Evolutionary conservation across 139 green algal genomes (phyloP).

Genomic region (Chlorella ohadii): DNA sequence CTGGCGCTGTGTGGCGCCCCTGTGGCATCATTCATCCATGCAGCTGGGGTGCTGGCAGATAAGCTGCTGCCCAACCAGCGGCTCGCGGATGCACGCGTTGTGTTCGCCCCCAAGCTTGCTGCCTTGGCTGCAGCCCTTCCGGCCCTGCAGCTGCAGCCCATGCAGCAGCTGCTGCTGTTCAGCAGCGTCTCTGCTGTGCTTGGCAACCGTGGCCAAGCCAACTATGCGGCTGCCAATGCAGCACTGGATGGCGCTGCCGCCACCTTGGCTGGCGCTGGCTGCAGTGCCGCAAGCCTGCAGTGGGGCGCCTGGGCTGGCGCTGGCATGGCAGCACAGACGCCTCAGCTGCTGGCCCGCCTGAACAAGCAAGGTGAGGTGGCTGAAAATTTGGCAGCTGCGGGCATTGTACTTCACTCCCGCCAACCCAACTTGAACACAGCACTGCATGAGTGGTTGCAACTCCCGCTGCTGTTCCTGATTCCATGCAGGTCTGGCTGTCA

Average conservation of each 20-base stretch:
- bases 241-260: slow-evolving; percentile 34
- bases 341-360: slow-evolving; percentile 48
- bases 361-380: slow-evolving; percentile 65
- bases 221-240: slow-evolving; percentile 61
- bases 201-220: slow-evolving; percentile 53
- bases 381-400: slow-evolving; percentile 29
- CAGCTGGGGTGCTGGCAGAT: slow-evolving; percentile 78
- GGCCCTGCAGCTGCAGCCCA: slow-evolving; percentile 23
- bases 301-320: slow-evolving; percentile 62
- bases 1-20: not conserved
- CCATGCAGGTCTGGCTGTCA: slow-evolving; percentile 61
- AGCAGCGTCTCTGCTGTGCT: slow-evolving; percentile 39
- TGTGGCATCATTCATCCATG: slow-evolving; percentile 54
- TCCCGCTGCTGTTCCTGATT: not conserved
- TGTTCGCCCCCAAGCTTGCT: slow-evolving; percentile 61
- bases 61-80: slow-evolving; percentile 67
- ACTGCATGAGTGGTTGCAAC: no score
- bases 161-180: slow-evolving; percentile 37
- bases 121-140: not conserved
- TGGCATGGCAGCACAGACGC: slow-evolving; percentile 75
- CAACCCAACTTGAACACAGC: no score
- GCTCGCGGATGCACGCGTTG: slow-evolving; percentile 29
- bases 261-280: not conserved
- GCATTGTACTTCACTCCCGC: no score
- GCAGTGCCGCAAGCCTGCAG: slow-evolving; percentile 25